These are phyloP conservation scores for Trichoderma koningiopsis DNA, from an alignment of 2,329 filamentous ascomycete genomes.

Conservation along the genomic window DNA sequence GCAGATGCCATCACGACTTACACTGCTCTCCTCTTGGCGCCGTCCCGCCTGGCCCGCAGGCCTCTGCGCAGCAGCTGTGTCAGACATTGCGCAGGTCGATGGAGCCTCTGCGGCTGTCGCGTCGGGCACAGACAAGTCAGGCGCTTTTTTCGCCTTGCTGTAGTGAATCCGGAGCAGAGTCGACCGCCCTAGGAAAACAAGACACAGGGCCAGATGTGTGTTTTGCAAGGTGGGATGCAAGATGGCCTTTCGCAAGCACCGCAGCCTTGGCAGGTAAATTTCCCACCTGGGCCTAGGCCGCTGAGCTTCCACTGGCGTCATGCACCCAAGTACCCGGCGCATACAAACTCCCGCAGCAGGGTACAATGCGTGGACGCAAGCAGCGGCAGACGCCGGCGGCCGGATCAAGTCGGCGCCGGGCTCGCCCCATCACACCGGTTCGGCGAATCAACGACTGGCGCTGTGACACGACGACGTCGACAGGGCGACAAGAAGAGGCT, in stretches of 20 bases:
- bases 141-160: background rate
- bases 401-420: conserved; percentile 21
- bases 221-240: conserved; percentile 19
- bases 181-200: background rate
- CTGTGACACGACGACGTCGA: conserved; percentile 15
- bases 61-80: conserved; percentile 33
- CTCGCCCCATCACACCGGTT: background rate
- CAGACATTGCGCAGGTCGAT: conserved; percentile 32
- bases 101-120: background rate
- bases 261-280: background rate
- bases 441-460: conserved; percentile 22
- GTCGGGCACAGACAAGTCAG: conserved; percentile 6
- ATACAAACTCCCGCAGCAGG: background rate
- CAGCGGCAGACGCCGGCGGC: conserved; percentile 9
- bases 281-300: conserved; percentile 9
- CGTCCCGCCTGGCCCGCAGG: conserved; percentile 33
- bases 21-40: conserved; percentile 32
- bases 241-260: conserved; percentile 24
- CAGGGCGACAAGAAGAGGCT: background rate
- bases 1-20: conserved; percentile 30
- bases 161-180: background rate
- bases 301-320: background rate
- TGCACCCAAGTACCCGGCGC: background rate
- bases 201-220: background rate
- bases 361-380: background rate